Conservation (phyloP, 2,329 filamentous ascomycete genomes). For the Phialophora tarda region DNA sequence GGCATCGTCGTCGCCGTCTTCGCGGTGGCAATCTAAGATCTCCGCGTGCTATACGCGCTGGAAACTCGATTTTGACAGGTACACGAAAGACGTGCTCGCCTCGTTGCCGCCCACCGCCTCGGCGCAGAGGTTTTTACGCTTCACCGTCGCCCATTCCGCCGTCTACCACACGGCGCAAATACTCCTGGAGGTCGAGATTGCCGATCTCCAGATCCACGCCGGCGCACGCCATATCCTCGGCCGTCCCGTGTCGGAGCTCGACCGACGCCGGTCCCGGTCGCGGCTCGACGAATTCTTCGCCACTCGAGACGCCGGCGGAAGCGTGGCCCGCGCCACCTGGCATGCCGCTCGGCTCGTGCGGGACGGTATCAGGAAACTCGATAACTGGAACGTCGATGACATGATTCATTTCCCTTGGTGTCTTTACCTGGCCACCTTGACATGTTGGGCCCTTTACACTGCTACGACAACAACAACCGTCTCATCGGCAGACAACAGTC, state of each 20-base stretch:
- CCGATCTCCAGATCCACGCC: background rate
- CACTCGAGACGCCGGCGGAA: background rate
- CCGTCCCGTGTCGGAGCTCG: background rate
- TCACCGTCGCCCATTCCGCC: background rate
- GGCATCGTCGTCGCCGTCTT: background rate
- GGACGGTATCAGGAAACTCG: background rate
- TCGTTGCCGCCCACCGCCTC: background rate
- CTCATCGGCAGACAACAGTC: background rate
- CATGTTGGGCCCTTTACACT: background rate
- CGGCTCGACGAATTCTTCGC: background rate
- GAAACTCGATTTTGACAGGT: background rate
- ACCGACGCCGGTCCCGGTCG: background rate
- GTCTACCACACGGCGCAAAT: background rate
- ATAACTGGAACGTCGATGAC: background rate
- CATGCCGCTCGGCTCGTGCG: background rate
- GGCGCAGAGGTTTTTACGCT: background rate
- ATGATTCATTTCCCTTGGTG: conserved; percentile 1
- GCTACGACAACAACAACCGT: background rate
- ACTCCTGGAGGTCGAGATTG: background rate
- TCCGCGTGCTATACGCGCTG: background rate
- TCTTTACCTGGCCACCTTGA: conserved; percentile 3
- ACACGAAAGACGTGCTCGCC: background rate
- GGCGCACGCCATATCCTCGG: conserved; percentile 1
- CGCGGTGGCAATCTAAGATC: background rate
- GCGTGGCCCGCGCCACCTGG: background rate